These are phyloP conservation scores for Fusarium torreyae DNA, from an alignment of 2,329 filamentous ascomycete genomes.

Conservation along the genomic window DNA sequence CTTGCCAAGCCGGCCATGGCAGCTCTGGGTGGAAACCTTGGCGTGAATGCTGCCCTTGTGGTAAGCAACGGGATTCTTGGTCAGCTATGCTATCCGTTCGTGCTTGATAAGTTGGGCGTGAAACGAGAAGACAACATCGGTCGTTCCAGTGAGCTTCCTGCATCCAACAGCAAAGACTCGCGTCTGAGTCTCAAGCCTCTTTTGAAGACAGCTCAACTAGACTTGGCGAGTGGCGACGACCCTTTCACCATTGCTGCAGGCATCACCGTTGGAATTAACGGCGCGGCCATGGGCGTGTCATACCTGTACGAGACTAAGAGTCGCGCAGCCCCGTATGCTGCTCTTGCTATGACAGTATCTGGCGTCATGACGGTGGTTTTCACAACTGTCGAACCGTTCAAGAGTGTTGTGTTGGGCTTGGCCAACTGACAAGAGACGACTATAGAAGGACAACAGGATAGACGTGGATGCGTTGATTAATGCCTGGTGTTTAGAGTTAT, in stretches of 20 bases:
- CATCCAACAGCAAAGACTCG: conserved; percentile 13
- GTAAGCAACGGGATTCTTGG: conserved; percentile 66
- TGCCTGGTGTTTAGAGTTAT: conserved; percentile 40
- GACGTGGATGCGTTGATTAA: conserved; percentile 13
- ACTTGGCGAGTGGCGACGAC: conserved; percentile 49
- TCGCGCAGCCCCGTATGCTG: conserved; percentile 69
- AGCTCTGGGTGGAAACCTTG: conserved; percentile 61
- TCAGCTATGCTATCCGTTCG: conserved; percentile 58
- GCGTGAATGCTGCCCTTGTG: conserved; percentile 66
- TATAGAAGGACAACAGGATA: conserved; percentile 9
- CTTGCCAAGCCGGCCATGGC: conserved; percentile 64
- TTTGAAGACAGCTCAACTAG: conserved; percentile 24
- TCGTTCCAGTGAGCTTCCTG: not conserved
- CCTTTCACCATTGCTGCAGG: conserved; percentile 64
- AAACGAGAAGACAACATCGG: conserved; percentile 7
- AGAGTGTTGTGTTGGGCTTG: conserved; percentile 54
- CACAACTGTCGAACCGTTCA: conserved; percentile 64
- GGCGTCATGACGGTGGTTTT: conserved; percentile 70
- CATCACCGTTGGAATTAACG: conserved; percentile 70
- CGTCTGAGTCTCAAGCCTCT: conserved; percentile 2
- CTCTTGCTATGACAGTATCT: conserved; percentile 71
- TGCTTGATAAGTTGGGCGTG: conserved; percentile 52
- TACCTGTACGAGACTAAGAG: conserved; percentile 69
- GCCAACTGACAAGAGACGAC: conserved; percentile 47
- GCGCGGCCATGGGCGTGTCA: conserved; percentile 72